Percentiles rank a stretch among this genome's conserved stretches.
Evolutionary conservation across 1,284 basidiomycete species (phyloP).

Genomic region (Trichosporon asahii): DNA sequence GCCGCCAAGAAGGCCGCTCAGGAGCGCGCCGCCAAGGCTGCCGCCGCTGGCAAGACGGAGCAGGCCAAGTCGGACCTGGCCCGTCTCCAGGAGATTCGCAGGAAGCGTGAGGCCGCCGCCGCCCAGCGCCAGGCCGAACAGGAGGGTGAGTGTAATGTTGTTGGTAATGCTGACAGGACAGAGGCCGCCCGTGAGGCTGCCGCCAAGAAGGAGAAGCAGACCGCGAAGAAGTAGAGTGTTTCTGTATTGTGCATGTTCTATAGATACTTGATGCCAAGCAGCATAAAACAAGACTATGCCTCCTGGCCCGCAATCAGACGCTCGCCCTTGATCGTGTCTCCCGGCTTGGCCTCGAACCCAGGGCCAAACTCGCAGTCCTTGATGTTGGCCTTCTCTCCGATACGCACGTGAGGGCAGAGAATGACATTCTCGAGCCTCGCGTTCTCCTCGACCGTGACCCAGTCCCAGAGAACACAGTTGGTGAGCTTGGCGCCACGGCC

Average conservation of each 20-base stretch:
- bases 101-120: conserved; percentile 77
- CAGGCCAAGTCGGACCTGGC: conserved; percentile 82
- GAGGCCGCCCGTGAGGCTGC: conserved; percentile 47
- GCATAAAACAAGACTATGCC: conserved; percentile 23
- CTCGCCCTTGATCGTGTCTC: conserved; percentile 62
- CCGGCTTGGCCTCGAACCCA: conserved; percentile 73
- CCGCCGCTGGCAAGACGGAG: conserved; percentile 75
- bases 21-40: conserved; percentile 61
- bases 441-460: conserved; percentile 67
- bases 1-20: conserved; percentile 85
- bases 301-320: conserved; percentile 56
- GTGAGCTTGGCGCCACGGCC: conserved; percentile 80
- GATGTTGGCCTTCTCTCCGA: conserved; percentile 76
- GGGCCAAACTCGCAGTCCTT: conserved; percentile 79
- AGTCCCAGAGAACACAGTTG: conserved; percentile 85
- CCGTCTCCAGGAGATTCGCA: conserved; percentile 77
- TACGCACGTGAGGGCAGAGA: conserved; percentile 72
- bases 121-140: conserved; percentile 79
- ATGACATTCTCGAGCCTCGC: conserved; percentile 87
- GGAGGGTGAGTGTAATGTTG: conserved; percentile 55
- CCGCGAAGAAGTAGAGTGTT: conserved; percentile 8
- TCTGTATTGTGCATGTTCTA: conserved; percentile 10
- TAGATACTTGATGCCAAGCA: neutral
- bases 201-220: conserved; percentile 42
- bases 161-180: conserved; percentile 19